Evolutionary conservation across 1,284 basidiomycete genomes (phyloP), one percentile per base, ranked within the genome.

Genomic region (Amylostereum areolatum): DNA sequence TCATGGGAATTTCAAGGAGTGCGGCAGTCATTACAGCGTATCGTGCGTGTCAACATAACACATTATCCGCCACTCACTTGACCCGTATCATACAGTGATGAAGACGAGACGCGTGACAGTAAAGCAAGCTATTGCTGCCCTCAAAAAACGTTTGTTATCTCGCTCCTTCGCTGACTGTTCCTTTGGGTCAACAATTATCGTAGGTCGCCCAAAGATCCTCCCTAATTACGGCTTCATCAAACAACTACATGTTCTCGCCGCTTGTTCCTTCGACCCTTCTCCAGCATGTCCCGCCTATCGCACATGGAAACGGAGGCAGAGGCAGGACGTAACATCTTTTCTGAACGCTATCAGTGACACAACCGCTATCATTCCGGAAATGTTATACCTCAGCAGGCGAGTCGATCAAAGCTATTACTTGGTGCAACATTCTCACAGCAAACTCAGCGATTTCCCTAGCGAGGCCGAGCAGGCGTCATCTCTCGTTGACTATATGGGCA

Each of bases 141-240:
- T 83, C 35, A 74, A 73, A 52, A 66, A 70, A 61, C 66, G 81
- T 83, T 59, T 55, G 70, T 49, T 30, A 35, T 50, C 47, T 47
- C 40, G 10, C 30, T 45, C 10, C 27, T 50, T 52, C n/a, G 27
- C 31, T 29, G 42, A 41, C 40, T 43, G 41, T 47, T 31, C 39
- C 48, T 29, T 35, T 32, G 35, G 27, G 31, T 45, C 43, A 51
- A 46, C 47, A 31, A 5, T 36, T 45, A 6, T 9, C n/a, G 11
- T 45, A 83, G 82, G 65, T 31, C 73, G 82, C 43, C 74, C 77
- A 11, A 66, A 71, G 39, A 67, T 77, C 5, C 77, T 77, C 51
- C 82, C 81, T 0, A 85, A 84, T 54, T 81, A 80, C 56, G 81
- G 81, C 3, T 84, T 84, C 57, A 59, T 79, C 56, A 79, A 71